A percentile compares a stretch with the other conserved stretches of the same genome.
Conservation (phyloP, 306 rosid species). For the Senna siamea region DNA sequence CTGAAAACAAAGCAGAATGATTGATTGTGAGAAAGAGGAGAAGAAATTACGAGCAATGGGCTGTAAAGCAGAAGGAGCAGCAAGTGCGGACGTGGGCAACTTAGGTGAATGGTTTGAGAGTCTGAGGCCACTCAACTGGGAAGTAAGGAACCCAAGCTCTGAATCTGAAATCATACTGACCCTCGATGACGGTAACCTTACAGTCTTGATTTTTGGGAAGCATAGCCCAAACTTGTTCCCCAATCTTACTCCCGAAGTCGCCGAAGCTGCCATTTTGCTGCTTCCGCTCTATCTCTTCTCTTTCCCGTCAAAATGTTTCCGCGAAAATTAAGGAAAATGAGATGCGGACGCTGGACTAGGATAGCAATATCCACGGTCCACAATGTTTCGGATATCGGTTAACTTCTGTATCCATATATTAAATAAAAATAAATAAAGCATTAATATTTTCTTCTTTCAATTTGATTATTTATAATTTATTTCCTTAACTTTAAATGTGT, state of each 20-base stretch:
- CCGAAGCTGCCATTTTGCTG: slow-evolving; percentile 55
- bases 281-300: too few species aligned
- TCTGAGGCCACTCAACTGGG: slow-evolving; percentile 75
- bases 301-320: background rate
- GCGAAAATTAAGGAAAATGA: too few species aligned
- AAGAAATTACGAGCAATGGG: slow-evolving; percentile 69
- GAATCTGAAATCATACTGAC: slow-evolving; percentile 29
- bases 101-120: slow-evolving; percentile 48
- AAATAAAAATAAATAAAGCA: too few species aligned
- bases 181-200: slow-evolving; percentile 22
- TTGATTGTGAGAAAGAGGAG: background rate
- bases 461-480: too few species aligned
- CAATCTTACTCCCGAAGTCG: slow-evolving; percentile 27
- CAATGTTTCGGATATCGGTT: too few species aligned
- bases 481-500: too few species aligned
- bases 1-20: background rate
- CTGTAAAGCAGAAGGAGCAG: slow-evolving; percentile 47
- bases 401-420: too few species aligned
- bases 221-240: slow-evolving; percentile 25
- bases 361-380: too few species aligned
- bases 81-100: slow-evolving; percentile 27
- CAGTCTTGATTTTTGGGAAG: slow-evolving; percentile 29
- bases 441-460: too few species aligned
- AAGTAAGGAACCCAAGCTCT: slow-evolving; percentile 62
- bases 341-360: too few species aligned